These are phyloP conservation scores for Vaccinium darrowii DNA, from an alignment of 148 eudicot species.

Conservation along the genomic window DNA sequence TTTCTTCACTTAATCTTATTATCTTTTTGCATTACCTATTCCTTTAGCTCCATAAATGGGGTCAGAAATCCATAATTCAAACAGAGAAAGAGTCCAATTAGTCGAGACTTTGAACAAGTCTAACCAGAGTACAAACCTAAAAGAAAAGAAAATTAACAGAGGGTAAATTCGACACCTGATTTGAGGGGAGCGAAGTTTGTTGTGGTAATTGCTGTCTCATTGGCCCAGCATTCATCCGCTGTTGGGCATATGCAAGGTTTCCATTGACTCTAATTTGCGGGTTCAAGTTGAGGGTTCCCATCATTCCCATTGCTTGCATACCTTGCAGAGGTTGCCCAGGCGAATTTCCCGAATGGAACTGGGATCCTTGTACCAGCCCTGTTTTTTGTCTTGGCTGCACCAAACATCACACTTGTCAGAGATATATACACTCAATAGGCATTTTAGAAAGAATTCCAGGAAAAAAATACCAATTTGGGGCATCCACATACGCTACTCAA, in stretches of 20 bases:
- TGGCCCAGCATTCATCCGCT: slow-evolving; percentile 55
- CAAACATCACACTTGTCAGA: slow-evolving; percentile 23
- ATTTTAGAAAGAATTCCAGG: not conserved
- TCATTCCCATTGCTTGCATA: slow-evolving; percentile 79
- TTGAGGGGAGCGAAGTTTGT: slow-evolving; percentile 57
- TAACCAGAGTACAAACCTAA: not conserved
- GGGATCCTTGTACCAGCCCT: slow-evolving; percentile 71
- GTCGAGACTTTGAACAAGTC: not conserved
- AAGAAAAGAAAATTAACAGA: not conserved
- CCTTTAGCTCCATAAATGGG: not conserved
- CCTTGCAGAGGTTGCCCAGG: slow-evolving; percentile 68
- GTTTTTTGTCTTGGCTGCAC: slow-evolving; percentile 84
- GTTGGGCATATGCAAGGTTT: slow-evolving; percentile 59
- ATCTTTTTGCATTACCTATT: not conserved
- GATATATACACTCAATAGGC: slow-evolving; percentile 2
- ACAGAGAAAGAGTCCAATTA: not conserved
- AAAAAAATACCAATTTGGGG: not conserved
- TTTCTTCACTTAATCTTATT: not conserved
- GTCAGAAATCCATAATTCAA: not conserved
- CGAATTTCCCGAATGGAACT: slow-evolving; percentile 57
- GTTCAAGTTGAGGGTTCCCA: slow-evolving; percentile 51
- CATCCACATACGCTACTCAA: not conserved
- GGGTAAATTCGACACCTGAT: slow-evolving; percentile 51
- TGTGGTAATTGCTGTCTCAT: slow-evolving; percentile 68
- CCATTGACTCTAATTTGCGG: slow-evolving; percentile 75